Evolutionary conservation across 495 filamentous ascomycete genomes (phyloP).

Genomic region (Cercophora newfieldiana): DNA sequence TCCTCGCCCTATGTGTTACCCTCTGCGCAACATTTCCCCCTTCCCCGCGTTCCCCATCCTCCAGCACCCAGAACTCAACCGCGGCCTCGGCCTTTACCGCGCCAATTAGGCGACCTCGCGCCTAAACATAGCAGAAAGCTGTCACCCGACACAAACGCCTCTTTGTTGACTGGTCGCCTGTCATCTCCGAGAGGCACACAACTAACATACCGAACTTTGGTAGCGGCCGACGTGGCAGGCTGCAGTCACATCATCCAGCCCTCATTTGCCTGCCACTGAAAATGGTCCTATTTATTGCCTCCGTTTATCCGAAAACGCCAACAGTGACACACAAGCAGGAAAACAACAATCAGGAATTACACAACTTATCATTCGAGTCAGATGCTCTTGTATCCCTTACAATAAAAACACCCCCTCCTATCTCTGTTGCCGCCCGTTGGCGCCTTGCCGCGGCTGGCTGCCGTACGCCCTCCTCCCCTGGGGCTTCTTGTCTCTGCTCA

Average conservation of each 20-base stretch:
- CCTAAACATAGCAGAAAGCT: neutral
- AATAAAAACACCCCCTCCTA: neutral
- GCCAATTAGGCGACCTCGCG: neutral
- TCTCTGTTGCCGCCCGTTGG: slow-evolving; percentile 2
- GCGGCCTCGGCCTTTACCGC: neutral
- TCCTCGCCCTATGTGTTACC: neutral
- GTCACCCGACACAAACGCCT: neutral
- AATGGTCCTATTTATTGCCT: neutral
- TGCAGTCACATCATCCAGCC: neutral
- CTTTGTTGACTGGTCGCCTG: neutral
- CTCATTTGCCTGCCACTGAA: neutral
- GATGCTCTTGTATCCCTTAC: neutral
- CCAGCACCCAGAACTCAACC: neutral
- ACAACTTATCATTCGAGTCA: neutral
- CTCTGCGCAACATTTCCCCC: neutral
- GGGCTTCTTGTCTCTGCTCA: slow-evolving; percentile 84
- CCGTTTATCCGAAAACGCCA: neutral
- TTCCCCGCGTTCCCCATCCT: neutral
- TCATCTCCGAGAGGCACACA: neutral
- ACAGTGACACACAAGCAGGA: neutral
- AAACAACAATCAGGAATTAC: neutral
- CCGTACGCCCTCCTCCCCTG: slow-evolving; percentile 79
- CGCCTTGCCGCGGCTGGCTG: slow-evolving; percentile 51
- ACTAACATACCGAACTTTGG: neutral
- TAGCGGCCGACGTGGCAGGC: neutral